Conservation (phyloP, 225 moss, liverwort and hornwort genomes). For the Physcomitrium patens region DNA sequence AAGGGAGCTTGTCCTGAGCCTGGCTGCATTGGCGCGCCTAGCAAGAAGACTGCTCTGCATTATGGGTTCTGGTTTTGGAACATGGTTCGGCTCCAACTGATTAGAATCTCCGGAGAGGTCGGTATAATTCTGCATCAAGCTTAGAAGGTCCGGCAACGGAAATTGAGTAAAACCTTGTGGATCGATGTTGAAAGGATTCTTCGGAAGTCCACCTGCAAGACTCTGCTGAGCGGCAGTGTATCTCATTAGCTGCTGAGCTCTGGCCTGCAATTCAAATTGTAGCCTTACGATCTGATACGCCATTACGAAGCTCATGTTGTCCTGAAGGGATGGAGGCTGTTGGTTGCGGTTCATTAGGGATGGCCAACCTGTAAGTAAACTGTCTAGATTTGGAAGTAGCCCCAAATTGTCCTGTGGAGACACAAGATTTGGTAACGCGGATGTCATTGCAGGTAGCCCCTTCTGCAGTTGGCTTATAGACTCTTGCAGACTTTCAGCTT, state of each 20-base stretch:
- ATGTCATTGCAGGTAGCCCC: background rate
- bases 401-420: background rate
- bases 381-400: background rate
- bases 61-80: background rate
- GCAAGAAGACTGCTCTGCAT: constrained; percentile 3
- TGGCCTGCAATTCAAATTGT: constrained; percentile 24
- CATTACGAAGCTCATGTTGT: constrained; percentile 16
- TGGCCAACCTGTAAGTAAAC: constrained; percentile 11
- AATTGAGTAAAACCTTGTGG: no score
- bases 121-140: background rate
- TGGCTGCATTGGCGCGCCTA: constrained; percentile 16
- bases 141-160: background rate
- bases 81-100: background rate
- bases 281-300: constrained; percentile 17
- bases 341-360: background rate
- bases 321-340: constrained; percentile 11
- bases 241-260: constrained; percentile 3
- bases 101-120: no score
- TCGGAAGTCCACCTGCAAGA: background rate
- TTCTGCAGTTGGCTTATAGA: background rate
- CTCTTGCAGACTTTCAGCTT: background rate
- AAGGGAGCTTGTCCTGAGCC: no score
- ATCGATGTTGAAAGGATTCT: no score
- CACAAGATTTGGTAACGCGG: background rate
- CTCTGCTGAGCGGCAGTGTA: background rate